phyloP scores from a whole-genome alignment of 2,329 filamentous ascomycete genomes.

The Colletotrichum agaves region DNA sequence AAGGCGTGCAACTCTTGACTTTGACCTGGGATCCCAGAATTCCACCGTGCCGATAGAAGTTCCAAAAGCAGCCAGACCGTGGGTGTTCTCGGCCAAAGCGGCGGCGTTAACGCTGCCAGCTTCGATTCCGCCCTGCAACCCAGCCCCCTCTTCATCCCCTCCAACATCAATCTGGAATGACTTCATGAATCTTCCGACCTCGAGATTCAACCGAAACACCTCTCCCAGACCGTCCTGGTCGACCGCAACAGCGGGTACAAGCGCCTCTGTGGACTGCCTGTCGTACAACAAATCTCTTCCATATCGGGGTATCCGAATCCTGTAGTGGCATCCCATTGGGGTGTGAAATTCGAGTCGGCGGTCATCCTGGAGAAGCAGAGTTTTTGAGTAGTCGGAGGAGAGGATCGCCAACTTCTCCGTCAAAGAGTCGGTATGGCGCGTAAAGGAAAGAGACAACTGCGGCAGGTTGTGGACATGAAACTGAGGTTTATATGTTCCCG shows the following conservation, averaged over 20 bases:
- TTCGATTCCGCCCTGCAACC: constrained; percentile 86
- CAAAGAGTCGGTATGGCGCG: constrained; percentile 89
- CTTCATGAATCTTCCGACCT: constrained; percentile 92
- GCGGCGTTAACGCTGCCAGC: constrained; percentile 89
- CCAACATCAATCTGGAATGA: constrained; percentile 93
- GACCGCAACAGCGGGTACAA: constrained; percentile 88
- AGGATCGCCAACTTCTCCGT: constrained; percentile 93
- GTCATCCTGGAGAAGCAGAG: constrained; percentile 91
- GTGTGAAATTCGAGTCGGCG: constrained; percentile 94
- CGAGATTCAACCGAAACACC: constrained; percentile 91
- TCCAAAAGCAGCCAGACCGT: constrained; percentile 92
- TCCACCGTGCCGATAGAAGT: constrained; percentile 96
- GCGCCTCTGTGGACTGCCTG: constrained; percentile 81
- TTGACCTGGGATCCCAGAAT: constrained; percentile 92
- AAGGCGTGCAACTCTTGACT: constrained; percentile 82
- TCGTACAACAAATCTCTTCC: constrained; percentile 91
- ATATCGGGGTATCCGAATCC: constrained; percentile 90
- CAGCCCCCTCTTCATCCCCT: constrained; percentile 77
- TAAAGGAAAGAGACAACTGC: constrained; percentile 92
- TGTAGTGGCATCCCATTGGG: constrained; percentile 86
- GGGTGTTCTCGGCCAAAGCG: constrained; percentile 86
- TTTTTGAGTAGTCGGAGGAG: constrained; percentile 92
- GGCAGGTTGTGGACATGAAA: constrained; percentile 97
- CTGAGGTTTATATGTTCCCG: constrained; percentile 79
- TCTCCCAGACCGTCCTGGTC: constrained; percentile 89